Base-by-base conservation (phyloP, 257 asterid genomes). In the Solanum bukasovii region DNA sequence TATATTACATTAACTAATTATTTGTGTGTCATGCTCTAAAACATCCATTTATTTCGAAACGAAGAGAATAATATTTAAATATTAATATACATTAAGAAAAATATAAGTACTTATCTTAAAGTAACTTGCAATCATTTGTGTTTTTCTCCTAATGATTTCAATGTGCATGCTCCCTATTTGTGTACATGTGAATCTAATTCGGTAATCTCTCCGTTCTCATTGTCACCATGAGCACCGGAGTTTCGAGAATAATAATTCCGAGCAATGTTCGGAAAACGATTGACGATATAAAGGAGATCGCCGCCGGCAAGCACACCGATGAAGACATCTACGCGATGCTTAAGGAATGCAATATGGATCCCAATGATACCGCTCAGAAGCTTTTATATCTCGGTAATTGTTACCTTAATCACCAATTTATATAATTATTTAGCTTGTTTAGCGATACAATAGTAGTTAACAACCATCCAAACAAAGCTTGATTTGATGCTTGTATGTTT, bases 261-360 rank as follows among this genome's bases (percentile, higher is more conserved):
- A 88, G 52, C 12, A 90, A 84, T 59, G 88, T 91, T 35, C 89
- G 75, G 73, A 88, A 86, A 75, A 91, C 90, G 91, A 93, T 94
- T 6, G 87, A 87, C 23, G 94, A 90, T 73, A 93, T 94, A 44
- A 94, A 92, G 87, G 94, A 93, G 93, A 92, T 92, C 88, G 88
- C 94, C 37, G 92, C 88, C 29, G 89, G 91, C 3, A 88, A 93
- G 67, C 94, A 92, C 88, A 91, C 91, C 90, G 95, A 94, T 74
- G 97, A 94, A 13, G 97, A 94, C 49, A 88, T 94, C 2, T 91
- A 91, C 61, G 83, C 91, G 21, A 84, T 93, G 94, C 95, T 94
- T 27, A 88, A 91, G 85, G 95, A 93, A 34, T 94, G 97, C 89
- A 89, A 90, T 85, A 94, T 94, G 97, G 95, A 94, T 91, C 94